Conservation (phyloP, 78 protist species). For the Speleostelium caveatum region DNA sequence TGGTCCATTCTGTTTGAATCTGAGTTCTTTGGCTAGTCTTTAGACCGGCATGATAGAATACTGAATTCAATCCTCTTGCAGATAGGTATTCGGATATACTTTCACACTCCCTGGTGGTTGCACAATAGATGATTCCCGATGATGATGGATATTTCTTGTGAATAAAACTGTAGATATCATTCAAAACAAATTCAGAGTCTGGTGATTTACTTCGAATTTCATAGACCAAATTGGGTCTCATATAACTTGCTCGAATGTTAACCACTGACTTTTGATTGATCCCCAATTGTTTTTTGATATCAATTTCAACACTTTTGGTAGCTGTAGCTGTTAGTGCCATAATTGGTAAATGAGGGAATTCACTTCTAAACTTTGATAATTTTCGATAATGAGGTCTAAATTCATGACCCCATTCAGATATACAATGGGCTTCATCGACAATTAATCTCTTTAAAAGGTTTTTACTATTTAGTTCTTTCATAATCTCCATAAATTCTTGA, state of each 20-base stretch:
- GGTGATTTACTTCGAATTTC: constrained; percentile 1
- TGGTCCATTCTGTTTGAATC: constrained; percentile 83
- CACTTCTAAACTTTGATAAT: not conserved
- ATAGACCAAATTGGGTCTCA: constrained; percentile 20
- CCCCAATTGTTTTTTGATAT: constrained; percentile 32
- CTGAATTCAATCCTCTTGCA: constrained; percentile 1
- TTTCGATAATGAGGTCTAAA: constrained; percentile 83
- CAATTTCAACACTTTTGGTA: constrained; percentile 45
- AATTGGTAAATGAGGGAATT: constrained; percentile 51
- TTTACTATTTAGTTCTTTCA: not conserved
- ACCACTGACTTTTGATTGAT: not conserved
- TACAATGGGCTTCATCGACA: constrained; percentile 95
- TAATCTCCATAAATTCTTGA: not conserved
- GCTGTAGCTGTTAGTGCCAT: constrained; percentile 89
- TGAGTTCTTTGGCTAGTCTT: not conserved
- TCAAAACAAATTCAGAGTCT: not conserved
- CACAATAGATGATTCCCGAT: constrained; percentile 57
- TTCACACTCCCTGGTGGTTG: constrained; percentile 82
- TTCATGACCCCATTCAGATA: constrained; percentile 95
- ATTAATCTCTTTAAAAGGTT: constrained; percentile 1
- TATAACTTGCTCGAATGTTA: constrained; percentile 17
- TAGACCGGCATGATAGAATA: constrained; percentile 84
- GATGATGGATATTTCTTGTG: not conserved
- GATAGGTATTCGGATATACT: constrained; percentile 52
- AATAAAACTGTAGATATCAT: constrained; percentile 13